These are phyloP conservation scores for Ascochyta pisi DNA, from an alignment of 2,329 filamentous ascomycete species.

Conservation along the genomic window DNA sequence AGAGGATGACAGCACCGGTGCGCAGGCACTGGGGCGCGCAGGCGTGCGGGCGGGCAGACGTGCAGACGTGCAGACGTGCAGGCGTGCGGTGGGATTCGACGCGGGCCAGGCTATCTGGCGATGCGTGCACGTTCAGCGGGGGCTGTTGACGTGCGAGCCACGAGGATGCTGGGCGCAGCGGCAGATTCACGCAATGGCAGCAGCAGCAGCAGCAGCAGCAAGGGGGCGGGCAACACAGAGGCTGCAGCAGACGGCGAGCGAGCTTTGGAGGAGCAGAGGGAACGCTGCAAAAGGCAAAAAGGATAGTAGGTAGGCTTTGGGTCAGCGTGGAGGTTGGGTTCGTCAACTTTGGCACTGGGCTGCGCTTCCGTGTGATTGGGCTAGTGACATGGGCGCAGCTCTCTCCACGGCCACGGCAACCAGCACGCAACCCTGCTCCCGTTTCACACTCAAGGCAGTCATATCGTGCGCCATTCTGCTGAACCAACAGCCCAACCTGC, in stretches of 20 bases:
- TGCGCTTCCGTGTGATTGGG: slow-evolving; percentile 15
- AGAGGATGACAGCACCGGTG: slow-evolving; percentile 9
- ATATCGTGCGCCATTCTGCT: slow-evolving; percentile 3
- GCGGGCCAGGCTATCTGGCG: slow-evolving; percentile 18
- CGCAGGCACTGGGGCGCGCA: slow-evolving; percentile 9
- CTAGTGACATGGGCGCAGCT: slow-evolving; percentile 16
- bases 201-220: slow-evolving; percentile 9
- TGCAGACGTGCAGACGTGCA: background rate
- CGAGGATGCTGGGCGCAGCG: slow-evolving; percentile 18
- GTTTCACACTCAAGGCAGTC: slow-evolving; percentile 13
- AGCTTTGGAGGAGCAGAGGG: background rate
- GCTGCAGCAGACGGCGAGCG: slow-evolving; percentile 6
- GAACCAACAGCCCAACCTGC: background rate
- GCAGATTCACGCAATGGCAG: slow-evolving; percentile 18
- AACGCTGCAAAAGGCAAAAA: slow-evolving; percentile 9
- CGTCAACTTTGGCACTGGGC: slow-evolving; percentile 19
- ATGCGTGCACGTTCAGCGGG: slow-evolving; percentile 22
- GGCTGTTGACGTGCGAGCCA: slow-evolving; percentile 23
- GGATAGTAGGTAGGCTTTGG: slow-evolving; percentile 12
- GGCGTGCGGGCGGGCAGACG: slow-evolving; percentile 18
- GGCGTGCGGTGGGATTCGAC: slow-evolving; percentile 25
- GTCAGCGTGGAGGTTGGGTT: slow-evolving; percentile 21
- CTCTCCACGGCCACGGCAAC: slow-evolving; percentile 3
- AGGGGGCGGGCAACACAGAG: slow-evolving; percentile 5
- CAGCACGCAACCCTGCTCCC: slow-evolving; percentile 8